Percentiles rank a stretch among this genome's conserved stretches.
phyloP scores from a whole-genome alignment of 1,139 yeast species.

The Yamadazyma conglobata region DNA sequence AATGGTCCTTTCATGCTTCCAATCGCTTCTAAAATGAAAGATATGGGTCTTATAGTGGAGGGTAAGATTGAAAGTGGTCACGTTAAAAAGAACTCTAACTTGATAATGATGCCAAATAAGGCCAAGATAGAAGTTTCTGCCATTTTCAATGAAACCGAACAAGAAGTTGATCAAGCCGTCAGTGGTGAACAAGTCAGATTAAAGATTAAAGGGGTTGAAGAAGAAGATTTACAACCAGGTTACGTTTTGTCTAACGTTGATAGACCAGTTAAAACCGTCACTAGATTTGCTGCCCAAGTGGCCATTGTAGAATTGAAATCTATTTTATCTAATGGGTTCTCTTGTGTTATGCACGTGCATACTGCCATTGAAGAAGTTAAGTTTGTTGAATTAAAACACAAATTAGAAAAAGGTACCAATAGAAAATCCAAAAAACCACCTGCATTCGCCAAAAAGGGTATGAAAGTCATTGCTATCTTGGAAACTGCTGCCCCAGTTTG shows the following conservation, averaged over 20 bases:
- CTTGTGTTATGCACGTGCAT: conserved; percentile 98
- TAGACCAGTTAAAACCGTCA: conserved; percentile 88
- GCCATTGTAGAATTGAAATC: conserved; percentile 96
- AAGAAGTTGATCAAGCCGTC: conserved; percentile 83
- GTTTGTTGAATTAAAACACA: conserved; percentile 79
- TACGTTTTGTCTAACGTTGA: conserved; percentile 82
- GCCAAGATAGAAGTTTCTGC: conserved; percentile 77
- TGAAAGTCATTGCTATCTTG: conserved; percentile 92
- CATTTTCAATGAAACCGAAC: conserved; percentile 92
- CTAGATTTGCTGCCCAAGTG: conserved; percentile 90
- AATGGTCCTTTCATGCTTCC: conserved; percentile 98
- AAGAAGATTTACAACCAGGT: conserved; percentile 91
- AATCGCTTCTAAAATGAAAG: conserved; percentile 89
- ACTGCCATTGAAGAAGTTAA: conserved; percentile 96
- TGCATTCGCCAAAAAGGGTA: conserved; percentile 97
- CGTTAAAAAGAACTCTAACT: conserved; percentile 70
- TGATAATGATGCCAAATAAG: conserved; percentile 91
- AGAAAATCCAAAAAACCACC: conserved; percentile 96
- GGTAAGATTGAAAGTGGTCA: conserved; percentile 98
- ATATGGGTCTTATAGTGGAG: conserved; percentile 94
- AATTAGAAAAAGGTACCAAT: conserved; percentile 94
- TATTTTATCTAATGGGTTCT: conserved; percentile 89
- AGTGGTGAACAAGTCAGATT: conserved; percentile 98
- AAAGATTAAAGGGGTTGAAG: conserved; percentile 92
- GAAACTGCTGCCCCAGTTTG: conserved; percentile 86